Evolutionary conservation across 495 filamentous ascomycete species (phyloP).

Genomic region (Penicillium antarcticum): DNA sequence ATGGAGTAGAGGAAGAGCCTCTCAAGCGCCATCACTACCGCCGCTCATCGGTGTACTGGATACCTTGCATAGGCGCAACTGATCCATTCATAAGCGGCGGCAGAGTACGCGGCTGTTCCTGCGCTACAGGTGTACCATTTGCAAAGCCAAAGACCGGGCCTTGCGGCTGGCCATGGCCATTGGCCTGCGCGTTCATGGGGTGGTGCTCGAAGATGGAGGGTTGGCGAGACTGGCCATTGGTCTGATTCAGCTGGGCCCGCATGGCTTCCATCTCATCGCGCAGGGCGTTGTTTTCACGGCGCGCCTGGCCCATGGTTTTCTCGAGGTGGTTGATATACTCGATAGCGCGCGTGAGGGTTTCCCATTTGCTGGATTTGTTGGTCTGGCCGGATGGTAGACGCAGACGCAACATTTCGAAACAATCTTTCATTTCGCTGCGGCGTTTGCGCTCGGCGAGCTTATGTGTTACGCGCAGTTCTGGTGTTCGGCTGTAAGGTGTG

Average conservation of each 20-base stretch:
- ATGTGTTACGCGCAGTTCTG: slow-evolving; percentile 90
- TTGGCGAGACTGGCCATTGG: slow-evolving; percentile 41
- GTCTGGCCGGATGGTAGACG: slow-evolving; percentile 83
- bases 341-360: slow-evolving; percentile 72
- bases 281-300: slow-evolving; percentile 49
- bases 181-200: slow-evolving; percentile 33
- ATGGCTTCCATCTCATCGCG: slow-evolving; percentile 50
- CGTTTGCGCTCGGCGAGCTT: slow-evolving; percentile 96
- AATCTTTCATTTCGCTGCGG: slow-evolving; percentile 95
- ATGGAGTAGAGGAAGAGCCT: neutral
- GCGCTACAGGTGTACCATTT: slow-evolving; percentile 26
- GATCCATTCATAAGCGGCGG: slow-evolving; percentile 51
- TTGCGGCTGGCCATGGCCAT: slow-evolving; percentile 36
- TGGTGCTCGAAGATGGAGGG: slow-evolving; percentile 41
- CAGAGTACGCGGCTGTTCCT: slow-evolving; percentile 50
- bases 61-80: slow-evolving; percentile 54
- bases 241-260: slow-evolving; percentile 46
- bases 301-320: slow-evolving; percentile 26
- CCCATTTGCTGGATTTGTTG: slow-evolving; percentile 97
- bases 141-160: slow-evolving; percentile 35
- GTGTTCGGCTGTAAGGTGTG: slow-evolving; percentile 89
- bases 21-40: slow-evolving; percentile 24
- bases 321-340: slow-evolving; percentile 42
- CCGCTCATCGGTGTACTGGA: slow-evolving; percentile 53
- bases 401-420: slow-evolving; percentile 83